Evolutionary conservation across 2,329 filamentous ascomycete species (phyloP), one percentile per base, ranked within the genome.

Genomic region (Xylaria arbuscula): DNA sequence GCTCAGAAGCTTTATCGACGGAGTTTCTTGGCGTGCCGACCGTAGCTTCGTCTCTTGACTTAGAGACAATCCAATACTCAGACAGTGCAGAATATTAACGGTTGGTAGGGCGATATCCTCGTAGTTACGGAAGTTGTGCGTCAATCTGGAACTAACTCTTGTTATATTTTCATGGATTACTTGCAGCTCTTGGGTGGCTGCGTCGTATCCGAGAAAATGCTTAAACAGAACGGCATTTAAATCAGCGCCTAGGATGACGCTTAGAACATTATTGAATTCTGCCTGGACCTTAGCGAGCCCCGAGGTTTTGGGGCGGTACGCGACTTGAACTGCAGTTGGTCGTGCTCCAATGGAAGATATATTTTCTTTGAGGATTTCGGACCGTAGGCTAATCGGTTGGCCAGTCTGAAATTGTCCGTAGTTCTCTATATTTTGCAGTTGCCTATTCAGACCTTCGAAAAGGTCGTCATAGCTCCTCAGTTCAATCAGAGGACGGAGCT

Each of bases 81-180:
- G 82, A 73, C 93, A 93, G 66, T 92, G 89, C 51, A 98, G 83
- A 71, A 98, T 92, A 61, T 92, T 93, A 53, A 93, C 85, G 11
- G 93, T 86, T 3, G 93, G 94, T 53, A 88, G 85, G 0, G 92
- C 92, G 73, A 98, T 88, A 76, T 99, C 96, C 69, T 93, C 92
- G 75, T 98, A 98, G 15, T 89, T 89, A 47, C 89, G 87, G 76
- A 94, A 97, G 42, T 89, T 86, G 36, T 87, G 84, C 1, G 85
- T 86, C 8, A 99, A 85, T 53, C 94, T 88, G 62, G 86, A 83
- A 58, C 92, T 88, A 47, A 97, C 88, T 69, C 92, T 89, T 7
- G 83, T 81, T n/a, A 96, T 82, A 63, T 87, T 88, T 68, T 85
- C 82, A 62, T 83, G 83, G 17, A 89, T 79, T 1, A 89, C 81